Percentiles rank a stretch among this genome's conserved stretches.
phyloP scores from a whole-genome alignment of 2,329 filamentous ascomycete genomes.

The Cladosporium sp. region DNA sequence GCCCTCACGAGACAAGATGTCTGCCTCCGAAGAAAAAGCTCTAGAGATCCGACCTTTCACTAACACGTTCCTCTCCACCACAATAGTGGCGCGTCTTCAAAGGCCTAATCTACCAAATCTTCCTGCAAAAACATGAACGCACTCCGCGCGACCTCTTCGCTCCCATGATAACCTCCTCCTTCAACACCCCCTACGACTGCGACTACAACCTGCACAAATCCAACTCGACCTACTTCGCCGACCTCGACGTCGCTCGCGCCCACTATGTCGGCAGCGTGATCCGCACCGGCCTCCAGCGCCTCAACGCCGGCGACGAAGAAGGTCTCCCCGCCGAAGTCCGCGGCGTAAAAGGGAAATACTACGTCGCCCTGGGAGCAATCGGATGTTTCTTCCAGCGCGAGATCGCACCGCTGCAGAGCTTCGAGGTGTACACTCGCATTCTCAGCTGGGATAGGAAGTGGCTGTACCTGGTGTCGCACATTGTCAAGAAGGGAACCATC shows the following conservation, averaged over 20 bases:
- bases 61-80: neutral
- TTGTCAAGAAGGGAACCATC: constrained; percentile 33
- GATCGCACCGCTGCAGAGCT: constrained; percentile 1
- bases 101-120: constrained; percentile 40
- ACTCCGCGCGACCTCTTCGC: constrained; percentile 63
- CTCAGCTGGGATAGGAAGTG: constrained; percentile 13
- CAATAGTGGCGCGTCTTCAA: constrained; percentile 43
- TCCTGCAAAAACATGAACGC: constrained; percentile 37
- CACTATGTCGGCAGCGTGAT: constrained; percentile 64
- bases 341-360: constrained; percentile 28
- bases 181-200: constrained; percentile 69
- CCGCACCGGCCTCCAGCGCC: constrained; percentile 39
- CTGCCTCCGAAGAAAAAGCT: neutral
- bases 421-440: constrained; percentile 6
- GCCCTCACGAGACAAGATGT: neutral
- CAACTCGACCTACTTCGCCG: constrained; percentile 80
- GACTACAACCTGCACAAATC: constrained; percentile 85
- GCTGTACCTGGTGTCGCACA: constrained; percentile 29
- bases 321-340: constrained; percentile 29
- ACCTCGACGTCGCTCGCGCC: constrained; percentile 78
- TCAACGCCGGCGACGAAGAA: constrained; percentile 32
- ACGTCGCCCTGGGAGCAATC: constrained; percentile 45
- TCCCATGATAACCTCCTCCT: constrained; percentile 62
- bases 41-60: neutral
- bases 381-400: constrained; percentile 42